Evolutionary conservation across 1,284 basidiomycete genomes (phyloP), one percentile per base, ranked within the genome.

Genomic region (Chondrostereum purpureum): DNA sequence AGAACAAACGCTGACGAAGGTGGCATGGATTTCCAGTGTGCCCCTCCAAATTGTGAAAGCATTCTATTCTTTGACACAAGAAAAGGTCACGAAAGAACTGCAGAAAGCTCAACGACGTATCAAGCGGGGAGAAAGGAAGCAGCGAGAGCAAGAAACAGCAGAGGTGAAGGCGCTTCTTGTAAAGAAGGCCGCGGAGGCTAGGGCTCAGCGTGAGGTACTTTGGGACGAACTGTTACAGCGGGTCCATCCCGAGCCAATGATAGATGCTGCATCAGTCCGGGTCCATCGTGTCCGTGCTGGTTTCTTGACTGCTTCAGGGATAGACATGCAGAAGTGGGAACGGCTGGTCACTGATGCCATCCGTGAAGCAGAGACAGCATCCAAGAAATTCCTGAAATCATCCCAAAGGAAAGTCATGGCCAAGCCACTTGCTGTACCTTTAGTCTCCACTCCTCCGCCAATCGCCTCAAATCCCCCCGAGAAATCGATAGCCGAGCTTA

Each of bases 151-250:
- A 39, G 61, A 61, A 12, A 64, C 33, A 2, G 23, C 67, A 27
- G 70, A 73, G 24, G 72, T 68, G 13, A 76, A 74, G 52, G 69
- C 69, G 1, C 62, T 67, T 11, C 62, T 85, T 3, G 75, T 68
- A 16, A 69, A 69, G 58, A 80, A 78, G 58, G 79, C 75, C 4
- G 73, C 73, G 17, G 75, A 78, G 48, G 75, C 74, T 1, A 72
- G 70, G 41, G 59, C 59, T 11, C 68, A 77, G 47, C 69, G 80
- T 51, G 79, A 85, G 58, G 63, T 62, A 18, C 78, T 78, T 45
- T 91, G 86, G 85, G 71, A 75, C 4, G 63, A 60, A 4, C 61
- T 89, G 44, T 59, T 90, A 4, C 52, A 56, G 34, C 68, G 64
- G 8, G 61, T 83, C 35, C 73, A 82, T 60, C 73, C 80, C 6